phyloP scores from a whole-genome alignment of 2,329 filamentous ascomycete genomes.

The Ceratocystis diversiconidia region DNA sequence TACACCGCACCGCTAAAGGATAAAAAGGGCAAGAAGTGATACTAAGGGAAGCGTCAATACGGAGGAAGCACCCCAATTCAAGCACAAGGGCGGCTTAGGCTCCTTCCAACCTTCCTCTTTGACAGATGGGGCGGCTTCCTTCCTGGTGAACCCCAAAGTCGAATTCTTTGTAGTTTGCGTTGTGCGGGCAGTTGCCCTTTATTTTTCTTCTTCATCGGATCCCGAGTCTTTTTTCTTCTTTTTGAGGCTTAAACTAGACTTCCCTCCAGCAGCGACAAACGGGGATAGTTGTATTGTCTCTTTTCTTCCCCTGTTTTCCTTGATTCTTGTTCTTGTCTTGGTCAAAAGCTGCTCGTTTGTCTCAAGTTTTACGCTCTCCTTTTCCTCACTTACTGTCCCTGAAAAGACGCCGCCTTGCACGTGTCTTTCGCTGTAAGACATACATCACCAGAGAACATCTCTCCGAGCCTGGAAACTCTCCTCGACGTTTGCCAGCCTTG shows the following conservation, averaged over 20 bases:
- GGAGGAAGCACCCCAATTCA: neutral
- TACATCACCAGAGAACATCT: neutral
- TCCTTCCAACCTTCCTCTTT: neutral
- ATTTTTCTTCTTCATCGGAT: neutral
- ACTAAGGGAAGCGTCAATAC: neutral
- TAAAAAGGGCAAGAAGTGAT: neutral
- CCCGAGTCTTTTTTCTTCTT: neutral
- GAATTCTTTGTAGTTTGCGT: neutral
- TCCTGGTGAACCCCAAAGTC: neutral
- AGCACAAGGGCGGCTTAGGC: neutral
- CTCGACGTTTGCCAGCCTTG: neutral
- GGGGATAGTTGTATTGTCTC: neutral
- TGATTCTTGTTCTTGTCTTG: neutral
- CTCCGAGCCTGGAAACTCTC: neutral
- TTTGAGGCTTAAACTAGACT: neutral
- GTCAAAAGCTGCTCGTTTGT: neutral
- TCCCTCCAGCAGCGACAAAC: neutral
- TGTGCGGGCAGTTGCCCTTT: neutral
- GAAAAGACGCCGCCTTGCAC: neutral
- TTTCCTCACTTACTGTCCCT: neutral
- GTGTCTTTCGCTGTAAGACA: neutral
- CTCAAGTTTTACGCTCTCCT: neutral
- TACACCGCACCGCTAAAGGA: neutral
- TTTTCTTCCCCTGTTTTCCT: neutral
- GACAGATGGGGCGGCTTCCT: neutral